phyloP scores from a whole-genome alignment of 495 filamentous ascomycete genomes.

The Penicillium argentinense region DNA sequence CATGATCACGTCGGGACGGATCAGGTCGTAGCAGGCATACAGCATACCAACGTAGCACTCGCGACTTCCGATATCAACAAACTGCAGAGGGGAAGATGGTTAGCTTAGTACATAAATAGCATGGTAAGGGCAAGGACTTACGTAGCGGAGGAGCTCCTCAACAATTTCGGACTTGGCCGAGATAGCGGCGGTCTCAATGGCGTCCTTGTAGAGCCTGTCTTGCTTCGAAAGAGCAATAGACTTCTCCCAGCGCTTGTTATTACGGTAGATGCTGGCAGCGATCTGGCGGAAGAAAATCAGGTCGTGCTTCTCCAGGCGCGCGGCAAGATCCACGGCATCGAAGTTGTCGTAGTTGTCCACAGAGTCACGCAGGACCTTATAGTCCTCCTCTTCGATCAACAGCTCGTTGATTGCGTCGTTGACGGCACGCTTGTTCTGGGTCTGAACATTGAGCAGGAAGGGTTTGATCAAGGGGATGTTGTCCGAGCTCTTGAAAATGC shows the following conservation, averaged over 20 bases:
- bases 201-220: conserved; percentile 99
- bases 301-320: conserved; percentile 92
- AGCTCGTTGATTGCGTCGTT: conserved; percentile 99
- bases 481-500: conserved; percentile 97
- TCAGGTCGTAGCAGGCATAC: conserved; percentile 97
- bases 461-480: conserved; percentile 99
- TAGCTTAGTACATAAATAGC: not conserved
- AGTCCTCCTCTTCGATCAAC: conserved; percentile 97
- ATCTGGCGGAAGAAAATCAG: conserved; percentile 99
- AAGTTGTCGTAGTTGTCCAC: conserved; percentile 99
- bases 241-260: conserved; percentile 99
- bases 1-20: conserved; percentile 86
- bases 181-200: conserved; percentile 97
- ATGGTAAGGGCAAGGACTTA: conserved; percentile 51
- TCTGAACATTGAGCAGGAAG: conserved; percentile 94
- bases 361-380: conserved; percentile 97
- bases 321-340: conserved; percentile 91
- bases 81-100: conserved; percentile 58
- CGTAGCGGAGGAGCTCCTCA: conserved; percentile 92
- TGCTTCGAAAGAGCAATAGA: conserved; percentile 98
- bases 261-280: conserved; percentile 96
- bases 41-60: conserved; percentile 99
- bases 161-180: conserved; percentile 88
- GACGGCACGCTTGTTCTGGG: conserved; percentile 96
- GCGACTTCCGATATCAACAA: conserved; percentile 97